Evolutionary conservation across 169 alveolate genomes (phyloP).

Genomic region (Eimeria maxima): DNA sequence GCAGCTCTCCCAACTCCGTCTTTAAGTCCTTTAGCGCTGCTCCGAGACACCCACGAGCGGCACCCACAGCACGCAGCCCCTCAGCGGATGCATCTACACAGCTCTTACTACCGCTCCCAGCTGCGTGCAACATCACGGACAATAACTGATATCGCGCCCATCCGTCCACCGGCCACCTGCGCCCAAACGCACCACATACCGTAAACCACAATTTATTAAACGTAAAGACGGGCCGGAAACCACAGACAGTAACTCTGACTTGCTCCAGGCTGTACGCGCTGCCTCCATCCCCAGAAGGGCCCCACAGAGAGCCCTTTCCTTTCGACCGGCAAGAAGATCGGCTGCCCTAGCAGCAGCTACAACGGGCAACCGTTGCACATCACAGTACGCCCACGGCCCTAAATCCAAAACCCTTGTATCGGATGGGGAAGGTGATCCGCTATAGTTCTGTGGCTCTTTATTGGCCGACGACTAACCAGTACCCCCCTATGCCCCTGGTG

Average conservation of each 20-base stretch:
- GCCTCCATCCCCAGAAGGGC: background rate
- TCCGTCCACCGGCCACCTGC: conserved; percentile 74
- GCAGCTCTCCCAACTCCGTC: conserved; percentile 61
- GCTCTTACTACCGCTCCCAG: background rate
- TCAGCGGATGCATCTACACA: background rate
- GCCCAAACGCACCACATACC: background rate
- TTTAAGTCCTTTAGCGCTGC: conserved; percentile 38
- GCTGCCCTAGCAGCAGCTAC: background rate
- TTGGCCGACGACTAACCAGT: background rate
- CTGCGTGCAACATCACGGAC: conserved; percentile 36
- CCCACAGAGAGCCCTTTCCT: background rate
- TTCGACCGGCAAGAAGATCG: background rate
- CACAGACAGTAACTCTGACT: background rate
- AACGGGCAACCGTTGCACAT: background rate
- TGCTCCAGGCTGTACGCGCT: no score
- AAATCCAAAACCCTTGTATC: background rate
- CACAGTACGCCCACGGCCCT: background rate
- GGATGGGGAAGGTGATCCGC: background rate
- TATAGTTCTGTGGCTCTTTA: background rate
- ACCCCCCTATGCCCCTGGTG: background rate
- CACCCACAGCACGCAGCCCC: background rate
- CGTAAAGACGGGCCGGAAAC: background rate
- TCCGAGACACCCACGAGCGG: conserved; percentile 31
- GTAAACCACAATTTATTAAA: background rate
- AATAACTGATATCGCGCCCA: conserved; percentile 46